phyloP scores from a whole-genome alignment of 208 protist genomes.

The Wallacemonas collosoma region DNA sequence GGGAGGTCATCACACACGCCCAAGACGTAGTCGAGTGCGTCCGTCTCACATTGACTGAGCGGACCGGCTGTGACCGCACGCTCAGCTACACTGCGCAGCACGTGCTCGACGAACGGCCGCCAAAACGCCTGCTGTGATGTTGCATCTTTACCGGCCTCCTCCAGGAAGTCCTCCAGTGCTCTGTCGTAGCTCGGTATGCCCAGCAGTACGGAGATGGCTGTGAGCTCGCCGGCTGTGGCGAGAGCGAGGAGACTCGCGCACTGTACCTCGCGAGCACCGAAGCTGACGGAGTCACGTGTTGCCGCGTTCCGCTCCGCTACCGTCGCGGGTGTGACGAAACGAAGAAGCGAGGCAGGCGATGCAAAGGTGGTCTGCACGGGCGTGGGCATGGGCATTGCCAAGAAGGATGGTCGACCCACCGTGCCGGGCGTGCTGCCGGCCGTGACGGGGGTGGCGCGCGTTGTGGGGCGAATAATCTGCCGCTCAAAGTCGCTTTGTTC shows the following conservation, averaged over 20 bases:
- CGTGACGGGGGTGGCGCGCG: constrained; percentile 38
- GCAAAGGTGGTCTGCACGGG: background rate
- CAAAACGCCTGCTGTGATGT: constrained; percentile 55
- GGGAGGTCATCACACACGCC: constrained; percentile 66
- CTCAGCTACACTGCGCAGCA: constrained; percentile 28
- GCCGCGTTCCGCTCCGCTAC: constrained; percentile 14
- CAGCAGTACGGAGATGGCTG: constrained; percentile 55
- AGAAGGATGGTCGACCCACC: background rate
- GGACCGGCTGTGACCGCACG: background rate
- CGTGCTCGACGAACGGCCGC: constrained; percentile 47
- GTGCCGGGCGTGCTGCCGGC: constrained; percentile 20
- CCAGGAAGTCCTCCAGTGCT: constrained; percentile 39
- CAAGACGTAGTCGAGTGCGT: constrained; percentile 44
- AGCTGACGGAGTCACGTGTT: constrained; percentile 5
- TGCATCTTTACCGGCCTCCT: constrained; percentile 23
- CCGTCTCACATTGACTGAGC: constrained; percentile 12
- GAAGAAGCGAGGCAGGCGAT: constrained; percentile 17
- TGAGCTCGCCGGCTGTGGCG: constrained; percentile 43
- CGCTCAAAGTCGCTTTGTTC: constrained; percentile 63
- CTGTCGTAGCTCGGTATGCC: constrained; percentile 50
- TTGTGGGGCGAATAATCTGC: constrained; percentile 65
- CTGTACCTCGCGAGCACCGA: constrained; percentile 38
- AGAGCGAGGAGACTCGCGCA: constrained; percentile 55
- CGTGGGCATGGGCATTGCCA: constrained; percentile 8
- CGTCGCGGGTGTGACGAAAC: constrained; percentile 27